Percentiles rank a stretch among this genome's conserved stretches.
These are phyloP conservation scores for Angophora floribunda DNA, from an alignment of 345 rosid genomes.

Conservation along the genomic window DNA sequence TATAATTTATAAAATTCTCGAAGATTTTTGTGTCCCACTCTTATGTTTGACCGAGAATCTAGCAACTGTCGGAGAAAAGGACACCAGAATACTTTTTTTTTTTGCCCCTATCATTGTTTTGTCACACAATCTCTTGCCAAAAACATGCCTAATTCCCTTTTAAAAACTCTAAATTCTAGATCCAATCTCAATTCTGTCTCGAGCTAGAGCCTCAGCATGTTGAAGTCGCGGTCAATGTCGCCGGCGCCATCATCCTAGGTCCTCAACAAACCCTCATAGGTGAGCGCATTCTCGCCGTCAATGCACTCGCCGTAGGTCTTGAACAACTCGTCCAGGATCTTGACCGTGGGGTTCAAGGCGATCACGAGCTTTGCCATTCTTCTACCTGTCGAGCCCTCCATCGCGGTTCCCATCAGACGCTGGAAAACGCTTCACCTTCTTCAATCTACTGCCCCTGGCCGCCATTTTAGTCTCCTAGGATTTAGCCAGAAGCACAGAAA, in stretches of 20 bases:
- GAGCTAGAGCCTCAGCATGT: slow-evolving; percentile 67
- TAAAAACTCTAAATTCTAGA: too few relatives aligned
- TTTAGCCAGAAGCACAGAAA: neutral
- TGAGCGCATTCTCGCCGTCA: slow-evolving; percentile 68
- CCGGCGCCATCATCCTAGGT: slow-evolving; percentile 95
- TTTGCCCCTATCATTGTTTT: neutral
- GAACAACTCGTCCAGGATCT: slow-evolving; percentile 89
- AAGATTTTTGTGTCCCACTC: neutral
- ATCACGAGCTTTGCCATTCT: slow-evolving; percentile 88
- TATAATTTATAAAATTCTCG: neutral
- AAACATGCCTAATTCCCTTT: neutral
- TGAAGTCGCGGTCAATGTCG: slow-evolving; percentile 92
- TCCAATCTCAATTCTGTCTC: neutral
- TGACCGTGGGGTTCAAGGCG: slow-evolving; percentile 89
- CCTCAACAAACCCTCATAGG: slow-evolving; percentile 76
- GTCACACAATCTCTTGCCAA: neutral
- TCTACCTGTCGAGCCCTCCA: slow-evolving; percentile 83
- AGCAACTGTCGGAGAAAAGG: neutral
- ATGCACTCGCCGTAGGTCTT: slow-evolving; percentile 84
- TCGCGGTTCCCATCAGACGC: slow-evolving; percentile 72
- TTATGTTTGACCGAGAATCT: neutral
- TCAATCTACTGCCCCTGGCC: slow-evolving; percentile 83
- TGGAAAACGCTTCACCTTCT: slow-evolving; percentile 87
- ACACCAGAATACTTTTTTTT: neutral
- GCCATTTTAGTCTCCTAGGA: slow-evolving; percentile 27